Percentiles rank a stretch among this genome's conserved stretches.
phyloP scores from a whole-genome alignment of 768 basidiomycete species.

The Albatrellus ellisii region DNA sequence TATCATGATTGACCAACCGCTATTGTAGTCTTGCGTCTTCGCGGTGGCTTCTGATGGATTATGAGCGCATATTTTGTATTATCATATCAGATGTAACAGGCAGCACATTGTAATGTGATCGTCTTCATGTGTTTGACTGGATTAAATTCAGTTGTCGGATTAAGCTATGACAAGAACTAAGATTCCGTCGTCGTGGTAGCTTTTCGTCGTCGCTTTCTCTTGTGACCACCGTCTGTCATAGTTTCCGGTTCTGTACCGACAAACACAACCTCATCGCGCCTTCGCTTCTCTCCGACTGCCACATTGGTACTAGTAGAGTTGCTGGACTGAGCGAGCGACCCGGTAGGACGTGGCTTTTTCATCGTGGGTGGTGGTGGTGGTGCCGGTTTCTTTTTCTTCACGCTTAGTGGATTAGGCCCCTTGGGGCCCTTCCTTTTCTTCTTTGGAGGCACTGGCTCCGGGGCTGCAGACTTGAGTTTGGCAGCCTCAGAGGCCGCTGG shows the following conservation, averaged over 20 bases:
- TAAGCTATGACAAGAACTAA: too few relatives aligned
- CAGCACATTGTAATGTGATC: too few relatives aligned
- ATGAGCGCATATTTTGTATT: too few relatives aligned
- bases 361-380: background rate
- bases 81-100: too few relatives aligned
- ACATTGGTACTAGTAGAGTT: conserved; percentile 3
- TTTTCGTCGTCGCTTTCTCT: conserved; percentile 19
- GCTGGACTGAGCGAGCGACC: background rate
- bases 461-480: conserved; percentile 23
- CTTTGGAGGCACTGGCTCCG: conserved; percentile 25
- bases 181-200: background rate
- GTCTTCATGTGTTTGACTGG: too few relatives aligned
- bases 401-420: conserved; percentile 83
- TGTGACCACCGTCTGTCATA: conserved; percentile 11
- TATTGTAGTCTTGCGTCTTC: conserved; percentile 43
- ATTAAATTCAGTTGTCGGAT: too few relatives aligned
- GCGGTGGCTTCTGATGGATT: conserved; percentile 56
- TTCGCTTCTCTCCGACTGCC: conserved; percentile 19
- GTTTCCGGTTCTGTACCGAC: conserved; percentile 5
- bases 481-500: conserved; percentile 36
- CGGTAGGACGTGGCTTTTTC: conserved; percentile 5
- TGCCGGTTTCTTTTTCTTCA: conserved; percentile 66
- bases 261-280: conserved; percentile 13
- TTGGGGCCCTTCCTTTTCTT: conserved; percentile 63
- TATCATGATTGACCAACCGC: conserved; percentile 1